Conservation (phyloP, 2,329 filamentous ascomycete genomes). For the Orbilia brochopaga region DNA sequence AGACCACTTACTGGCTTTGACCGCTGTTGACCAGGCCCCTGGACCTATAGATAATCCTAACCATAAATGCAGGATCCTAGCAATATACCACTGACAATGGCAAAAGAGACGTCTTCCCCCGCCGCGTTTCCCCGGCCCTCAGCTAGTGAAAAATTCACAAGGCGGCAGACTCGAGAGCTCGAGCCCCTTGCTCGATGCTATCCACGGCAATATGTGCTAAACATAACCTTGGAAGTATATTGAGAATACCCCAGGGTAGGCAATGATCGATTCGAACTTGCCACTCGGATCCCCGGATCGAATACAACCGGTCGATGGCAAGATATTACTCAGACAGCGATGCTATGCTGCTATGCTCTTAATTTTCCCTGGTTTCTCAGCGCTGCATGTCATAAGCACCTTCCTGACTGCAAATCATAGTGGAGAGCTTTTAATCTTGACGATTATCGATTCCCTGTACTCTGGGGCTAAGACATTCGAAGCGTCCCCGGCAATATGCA, state of each 20-base stretch:
- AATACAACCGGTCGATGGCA: background rate
- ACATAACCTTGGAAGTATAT: constrained; percentile 1
- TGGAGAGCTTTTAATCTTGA: background rate
- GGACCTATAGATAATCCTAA: background rate
- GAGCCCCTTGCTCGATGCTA: background rate
- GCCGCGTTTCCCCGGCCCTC: background rate
- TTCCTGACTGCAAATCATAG: constrained; percentile 2
- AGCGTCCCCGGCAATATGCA: background rate
- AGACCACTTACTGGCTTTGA: no score
- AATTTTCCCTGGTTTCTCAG: background rate
- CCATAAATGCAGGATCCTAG: background rate
- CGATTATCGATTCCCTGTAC: background rate
- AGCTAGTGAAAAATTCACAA: background rate
- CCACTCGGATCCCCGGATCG: background rate
- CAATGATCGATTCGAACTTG: background rate
- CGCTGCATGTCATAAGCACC: background rate
- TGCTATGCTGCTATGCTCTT: background rate
- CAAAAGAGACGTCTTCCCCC: background rate
- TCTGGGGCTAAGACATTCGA: background rate
- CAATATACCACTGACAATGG: background rate
- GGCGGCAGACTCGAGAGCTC: background rate
- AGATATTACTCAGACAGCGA: background rate
- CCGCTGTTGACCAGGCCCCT: no score
- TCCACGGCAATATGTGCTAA: background rate
- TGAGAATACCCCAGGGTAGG: background rate